Evolutionary conservation across 345 rosid genomes (phyloP).

Genomic region (Populus davidiana): DNA sequence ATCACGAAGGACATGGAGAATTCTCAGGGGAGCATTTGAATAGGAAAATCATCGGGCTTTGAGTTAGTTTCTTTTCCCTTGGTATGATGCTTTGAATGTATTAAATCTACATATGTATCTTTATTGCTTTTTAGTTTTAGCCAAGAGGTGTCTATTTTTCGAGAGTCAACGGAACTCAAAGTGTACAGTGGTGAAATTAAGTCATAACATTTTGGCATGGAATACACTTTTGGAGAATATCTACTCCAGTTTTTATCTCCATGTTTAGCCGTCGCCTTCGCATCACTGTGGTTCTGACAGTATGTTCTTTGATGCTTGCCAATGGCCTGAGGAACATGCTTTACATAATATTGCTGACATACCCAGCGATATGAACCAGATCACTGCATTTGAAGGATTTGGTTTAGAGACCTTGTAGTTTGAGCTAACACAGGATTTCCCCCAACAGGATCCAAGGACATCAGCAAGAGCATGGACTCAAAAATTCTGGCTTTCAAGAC

Average conservation of each 20-base stretch:
- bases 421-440: no score
- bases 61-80: not conserved
- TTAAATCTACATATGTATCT: not conserved
- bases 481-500: no score
- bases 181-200: not conserved
- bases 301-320: no score
- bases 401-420: no score
- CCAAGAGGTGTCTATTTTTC: not conserved
- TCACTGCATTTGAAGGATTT: no score
- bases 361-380: no score
- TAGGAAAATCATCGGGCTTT: conserved; percentile 62
- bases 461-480: no score
- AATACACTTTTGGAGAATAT: not conserved
- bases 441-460: no score
- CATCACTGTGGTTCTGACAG: no score
- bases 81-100: not conserved
- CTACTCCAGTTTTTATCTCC: not conserved
- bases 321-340: no score
- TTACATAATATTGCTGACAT: no score
- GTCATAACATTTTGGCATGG: not conserved
- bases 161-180: not conserved
- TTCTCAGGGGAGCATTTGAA: conserved; percentile 44
- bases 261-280: not conserved
- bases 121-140: not conserved
- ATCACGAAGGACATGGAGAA: conserved; percentile 39